Percentiles rank a stretch among this genome's conserved stretches.
phyloP scores from a whole-genome alignment of 306 rosid genomes.

The Amphicarpaea edgeworthii region DNA sequence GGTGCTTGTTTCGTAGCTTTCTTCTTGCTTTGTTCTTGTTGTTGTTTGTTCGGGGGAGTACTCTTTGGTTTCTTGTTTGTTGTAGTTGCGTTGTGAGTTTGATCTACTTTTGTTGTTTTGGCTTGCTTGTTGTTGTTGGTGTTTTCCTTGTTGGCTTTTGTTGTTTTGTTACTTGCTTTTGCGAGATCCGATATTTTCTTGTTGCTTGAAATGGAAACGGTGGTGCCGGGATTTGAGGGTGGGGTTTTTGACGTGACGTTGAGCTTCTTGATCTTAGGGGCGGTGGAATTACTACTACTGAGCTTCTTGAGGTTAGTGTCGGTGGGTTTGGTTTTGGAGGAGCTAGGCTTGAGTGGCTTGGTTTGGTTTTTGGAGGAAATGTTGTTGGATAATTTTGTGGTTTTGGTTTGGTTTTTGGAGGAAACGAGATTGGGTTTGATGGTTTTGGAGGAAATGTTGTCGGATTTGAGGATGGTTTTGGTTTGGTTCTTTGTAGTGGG shows the following conservation, averaged over 20 bases:
- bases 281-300: slow-evolving; percentile 49
- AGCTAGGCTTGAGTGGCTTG: slow-evolving; percentile 45
- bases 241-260: slow-evolving; percentile 54
- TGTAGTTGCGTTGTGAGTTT: slow-evolving; percentile 32
- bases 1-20: slow-evolving; percentile 56
- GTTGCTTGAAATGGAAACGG: slow-evolving; percentile 49
- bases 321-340: slow-evolving; percentile 45
- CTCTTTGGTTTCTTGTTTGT: slow-evolving; percentile 46
- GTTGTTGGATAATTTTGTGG: slow-evolving; percentile 31
- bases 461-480: slow-evolving; percentile 42
- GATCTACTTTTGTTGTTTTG: slow-evolving; percentile 42
- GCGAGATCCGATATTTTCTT: slow-evolving; percentile 63
- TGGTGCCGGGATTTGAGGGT: slow-evolving; percentile 57
- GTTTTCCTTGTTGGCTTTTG: too few relatives aligned
- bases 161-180: slow-evolving; percentile 62
- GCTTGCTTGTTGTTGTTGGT: slow-evolving; percentile 49
- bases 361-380: slow-evolving; percentile 61
- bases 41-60: not conserved
- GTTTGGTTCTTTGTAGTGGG: slow-evolving; percentile 45
- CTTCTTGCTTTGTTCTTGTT: slow-evolving; percentile 41
- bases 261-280: slow-evolving; percentile 58
- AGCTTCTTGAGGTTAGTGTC: slow-evolving; percentile 52
- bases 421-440: slow-evolving; percentile 33
- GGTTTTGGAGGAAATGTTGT: slow-evolving; percentile 47
- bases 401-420: slow-evolving; percentile 44